Evolutionary conservation across 805 yeast species (phyloP).

Genomic region (Yamadazyma philogaea): DNA sequence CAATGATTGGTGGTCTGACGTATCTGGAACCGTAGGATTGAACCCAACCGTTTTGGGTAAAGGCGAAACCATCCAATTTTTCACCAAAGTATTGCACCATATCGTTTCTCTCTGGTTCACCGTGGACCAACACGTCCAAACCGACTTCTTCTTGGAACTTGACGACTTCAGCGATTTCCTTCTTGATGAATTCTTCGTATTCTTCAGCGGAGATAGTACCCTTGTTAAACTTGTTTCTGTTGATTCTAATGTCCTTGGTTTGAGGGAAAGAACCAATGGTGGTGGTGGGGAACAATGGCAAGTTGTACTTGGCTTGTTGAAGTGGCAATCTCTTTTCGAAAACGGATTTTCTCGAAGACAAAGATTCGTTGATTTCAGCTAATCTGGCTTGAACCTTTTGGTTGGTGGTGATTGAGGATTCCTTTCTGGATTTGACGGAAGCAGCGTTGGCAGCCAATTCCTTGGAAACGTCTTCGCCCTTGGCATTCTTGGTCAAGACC

Average conservation of each 20-base stretch:
- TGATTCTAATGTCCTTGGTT: slow-evolving; percentile 97
- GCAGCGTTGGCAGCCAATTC: slow-evolving; percentile 82
- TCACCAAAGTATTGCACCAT: slow-evolving; percentile 99
- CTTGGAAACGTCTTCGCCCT: slow-evolving; percentile 76
- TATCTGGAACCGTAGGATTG: slow-evolving; percentile 99
- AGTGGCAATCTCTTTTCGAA: slow-evolving; percentile 84
- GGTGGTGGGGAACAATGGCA: slow-evolving; percentile 99
- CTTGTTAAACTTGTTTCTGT: slow-evolving; percentile 97
- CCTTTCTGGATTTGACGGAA: slow-evolving; percentile 79
- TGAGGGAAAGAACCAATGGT: slow-evolving; percentile 99
- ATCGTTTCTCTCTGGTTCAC: slow-evolving; percentile 99
- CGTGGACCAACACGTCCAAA: slow-evolving; percentile 97
- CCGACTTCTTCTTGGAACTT: slow-evolving; percentile 99
- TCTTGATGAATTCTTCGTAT: slow-evolving; percentile 93
- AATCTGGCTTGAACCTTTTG: slow-evolving; percentile 86
- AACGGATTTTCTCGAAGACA: slow-evolving; percentile 80
- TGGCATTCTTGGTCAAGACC: slow-evolving; percentile 78
- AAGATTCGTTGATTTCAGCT: slow-evolving; percentile 67
- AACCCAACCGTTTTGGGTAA: slow-evolving; percentile 99
- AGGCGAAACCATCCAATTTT: slow-evolving; percentile 96
- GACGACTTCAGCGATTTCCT: slow-evolving; percentile 93
- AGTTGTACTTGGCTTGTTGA: slow-evolving; percentile 83
- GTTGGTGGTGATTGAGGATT: slow-evolving; percentile 88
- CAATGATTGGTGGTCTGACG: slow-evolving; percentile 99
- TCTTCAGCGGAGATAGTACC: slow-evolving; percentile 94